Percentiles rank a stretch among this genome's conserved stretches.
phyloP scores from a whole-genome alignment of 768 basidiomycete species.

The Serpula lacrymans region DNA sequence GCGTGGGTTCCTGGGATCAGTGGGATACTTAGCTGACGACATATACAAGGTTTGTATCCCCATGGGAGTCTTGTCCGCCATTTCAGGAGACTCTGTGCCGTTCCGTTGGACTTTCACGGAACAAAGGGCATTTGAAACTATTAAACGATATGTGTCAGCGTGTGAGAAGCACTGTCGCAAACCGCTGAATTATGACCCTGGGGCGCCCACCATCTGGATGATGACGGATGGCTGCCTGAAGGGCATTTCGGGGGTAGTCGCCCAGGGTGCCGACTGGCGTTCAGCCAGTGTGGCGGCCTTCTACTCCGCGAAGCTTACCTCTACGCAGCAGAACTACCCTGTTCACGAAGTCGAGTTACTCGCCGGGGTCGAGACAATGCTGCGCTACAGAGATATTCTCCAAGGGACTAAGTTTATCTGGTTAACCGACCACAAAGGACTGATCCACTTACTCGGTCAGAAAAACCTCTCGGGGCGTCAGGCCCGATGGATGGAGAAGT shows the following conservation, averaged over 20 bases:
- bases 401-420: slow-evolving; percentile 19
- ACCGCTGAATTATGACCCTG: slow-evolving; percentile 18
- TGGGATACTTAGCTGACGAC: slow-evolving; percentile 32
- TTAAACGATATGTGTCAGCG: slow-evolving; percentile 18
- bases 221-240: slow-evolving; percentile 19
- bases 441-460: slow-evolving; percentile 19
- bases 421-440: slow-evolving; percentile 26
- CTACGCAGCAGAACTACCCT: slow-evolving; percentile 7
- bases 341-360: slow-evolving; percentile 34
- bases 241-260: slow-evolving; percentile 15
- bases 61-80: slow-evolving; percentile 30
- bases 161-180: slow-evolving; percentile 8
- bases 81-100: slow-evolving; percentile 8
- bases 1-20: slow-evolving; percentile 29
- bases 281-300: slow-evolving; percentile 18
- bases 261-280: slow-evolving; percentile 17
- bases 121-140: slow-evolving; percentile 29
- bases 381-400: no score
- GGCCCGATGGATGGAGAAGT: slow-evolving; percentile 21
- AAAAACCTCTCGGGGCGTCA: slow-evolving; percentile 22
- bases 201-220: slow-evolving; percentile 14
- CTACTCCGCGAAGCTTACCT: slow-evolving; percentile 24
- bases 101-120: slow-evolving; percentile 28
- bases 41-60: slow-evolving; percentile 31
- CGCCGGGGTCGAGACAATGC: slow-evolving; percentile 31